These are phyloP conservation scores for Mucor irregularis DNA, from an alignment of 371 early-diverging fungal genomes.

Conservation along the genomic window DNA sequence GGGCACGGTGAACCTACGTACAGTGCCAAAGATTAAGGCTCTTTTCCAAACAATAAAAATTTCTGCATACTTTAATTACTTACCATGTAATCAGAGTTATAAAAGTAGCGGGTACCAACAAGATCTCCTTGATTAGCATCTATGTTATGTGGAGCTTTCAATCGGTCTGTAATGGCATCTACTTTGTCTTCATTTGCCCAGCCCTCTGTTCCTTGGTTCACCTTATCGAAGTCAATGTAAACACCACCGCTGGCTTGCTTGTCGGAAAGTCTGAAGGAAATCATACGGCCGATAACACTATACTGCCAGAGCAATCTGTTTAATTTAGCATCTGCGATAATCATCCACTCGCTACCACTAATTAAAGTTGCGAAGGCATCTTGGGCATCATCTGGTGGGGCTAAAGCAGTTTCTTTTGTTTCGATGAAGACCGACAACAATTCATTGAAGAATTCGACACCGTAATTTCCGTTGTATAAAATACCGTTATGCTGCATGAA, in stretches of 20 bases:
- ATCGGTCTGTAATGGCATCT: conserved; percentile 12
- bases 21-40: background rate
- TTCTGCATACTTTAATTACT: background rate
- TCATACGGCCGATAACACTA: conserved; percentile 35
- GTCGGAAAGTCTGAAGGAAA: conserved; percentile 25
- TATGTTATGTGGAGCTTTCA: conserved; percentile 1
- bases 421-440: conserved; percentile 23
- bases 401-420: conserved; percentile 16
- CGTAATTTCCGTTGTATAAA: conserved; percentile 36
- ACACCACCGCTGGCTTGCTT: conserved; percentile 25
- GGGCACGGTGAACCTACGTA: conserved; percentile 29
- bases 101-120: conserved; percentile 34
- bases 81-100: conserved; percentile 37
- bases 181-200: conserved; percentile 12
- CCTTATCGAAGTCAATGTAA: conserved; percentile 15
- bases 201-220: conserved; percentile 14
- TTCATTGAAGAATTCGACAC: conserved; percentile 29
- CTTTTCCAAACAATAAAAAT: background rate
- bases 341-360: conserved; percentile 39
- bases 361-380: conserved; percentile 20
- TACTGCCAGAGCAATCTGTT: conserved; percentile 31
- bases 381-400: conserved; percentile 9
- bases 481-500: conserved; percentile 36
- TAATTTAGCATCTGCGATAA: conserved; percentile 21
- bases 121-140: conserved; percentile 36